phyloP scores from a whole-genome alignment of 176 grass and related monocot genomes.

The Echinochloa phyllopogon region DNA sequence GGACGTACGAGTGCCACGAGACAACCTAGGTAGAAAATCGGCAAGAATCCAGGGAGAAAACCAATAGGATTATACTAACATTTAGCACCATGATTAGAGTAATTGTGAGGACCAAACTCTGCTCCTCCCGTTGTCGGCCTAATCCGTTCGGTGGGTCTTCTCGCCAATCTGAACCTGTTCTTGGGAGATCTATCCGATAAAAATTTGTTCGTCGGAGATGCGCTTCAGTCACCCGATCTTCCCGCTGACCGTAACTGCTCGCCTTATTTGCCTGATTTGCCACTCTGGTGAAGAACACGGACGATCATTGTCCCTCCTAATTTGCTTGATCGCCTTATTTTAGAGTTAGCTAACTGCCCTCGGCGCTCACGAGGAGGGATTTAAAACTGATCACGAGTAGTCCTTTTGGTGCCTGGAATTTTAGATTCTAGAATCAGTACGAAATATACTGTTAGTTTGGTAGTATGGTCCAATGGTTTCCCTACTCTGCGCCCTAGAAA shows the following conservation, averaged over 20 bases:
- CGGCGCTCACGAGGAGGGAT: neutral
- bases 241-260: neutral
- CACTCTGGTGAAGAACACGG: neutral
- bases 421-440: neutral
- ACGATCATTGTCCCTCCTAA: neutral
- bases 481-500: conserved; percentile 2
- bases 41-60: conserved; percentile 29
- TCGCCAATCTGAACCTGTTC: neutral
- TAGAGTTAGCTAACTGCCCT: neutral
- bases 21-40: neutral
- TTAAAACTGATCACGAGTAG: conserved; percentile 21
- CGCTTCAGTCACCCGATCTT: conserved; percentile 31
- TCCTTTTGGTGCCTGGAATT: conserved; percentile 7
- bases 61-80: neutral
- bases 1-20: conserved; percentile 14
- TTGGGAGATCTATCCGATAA: neutral
- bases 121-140: neutral
- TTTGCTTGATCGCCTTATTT: neutral
- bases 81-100: conserved; percentile 16
- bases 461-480: conserved; percentile 33
- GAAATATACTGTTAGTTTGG: neutral
- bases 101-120: neutral
- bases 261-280: too few relatives aligned
- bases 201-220: conserved; percentile 12
- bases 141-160: neutral